These are phyloP conservation scores for Drechslera avenae DNA, from an alignment of 2,329 filamentous ascomycete species.

Conservation along the genomic window DNA sequence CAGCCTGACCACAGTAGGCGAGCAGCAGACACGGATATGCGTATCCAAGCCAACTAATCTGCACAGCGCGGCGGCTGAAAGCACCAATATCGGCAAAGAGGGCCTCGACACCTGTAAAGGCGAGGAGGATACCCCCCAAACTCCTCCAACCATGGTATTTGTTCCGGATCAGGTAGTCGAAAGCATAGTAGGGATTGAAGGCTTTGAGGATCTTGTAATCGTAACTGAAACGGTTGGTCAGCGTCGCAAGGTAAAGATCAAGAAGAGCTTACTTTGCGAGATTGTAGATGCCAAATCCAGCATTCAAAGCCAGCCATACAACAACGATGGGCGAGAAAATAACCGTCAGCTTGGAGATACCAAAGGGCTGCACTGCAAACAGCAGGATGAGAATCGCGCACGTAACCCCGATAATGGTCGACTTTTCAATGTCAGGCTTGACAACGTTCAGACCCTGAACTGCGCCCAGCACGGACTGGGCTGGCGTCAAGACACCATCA, in stretches of 20 bases:
- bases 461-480: constrained; percentile 71
- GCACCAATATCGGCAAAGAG: constrained; percentile 79
- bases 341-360: constrained; percentile 64
- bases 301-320: constrained; percentile 69
- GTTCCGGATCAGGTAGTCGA: constrained; percentile 65
- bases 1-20: constrained; percentile 75
- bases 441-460: constrained; percentile 67
- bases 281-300: constrained; percentile 65
- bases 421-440: constrained; percentile 59
- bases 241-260: too few relatives aligned
- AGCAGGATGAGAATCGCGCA: constrained; percentile 69
- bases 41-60: constrained; percentile 72
- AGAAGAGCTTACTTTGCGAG: constrained; percentile 27
- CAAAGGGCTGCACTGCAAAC: constrained; percentile 69
- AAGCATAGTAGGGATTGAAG: constrained; percentile 63
- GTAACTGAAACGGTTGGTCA: constrained; percentile 39
- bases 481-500: constrained; percentile 70
- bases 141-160: constrained; percentile 66
- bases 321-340: constrained; percentile 70
- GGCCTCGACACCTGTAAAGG: constrained; percentile 78
- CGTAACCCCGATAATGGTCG: constrained; percentile 66
- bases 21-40: constrained; percentile 70
- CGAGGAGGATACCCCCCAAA: constrained; percentile 72
- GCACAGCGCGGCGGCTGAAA: constrained; percentile 70
- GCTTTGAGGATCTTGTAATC: constrained; percentile 59